A percentile compares a stretch with the other conserved stretches of the same genome.
These are phyloP conservation scores for Irpex sp. DNA, from an alignment of 1,284 basidiomycete species.

Conservation along the genomic window DNA sequence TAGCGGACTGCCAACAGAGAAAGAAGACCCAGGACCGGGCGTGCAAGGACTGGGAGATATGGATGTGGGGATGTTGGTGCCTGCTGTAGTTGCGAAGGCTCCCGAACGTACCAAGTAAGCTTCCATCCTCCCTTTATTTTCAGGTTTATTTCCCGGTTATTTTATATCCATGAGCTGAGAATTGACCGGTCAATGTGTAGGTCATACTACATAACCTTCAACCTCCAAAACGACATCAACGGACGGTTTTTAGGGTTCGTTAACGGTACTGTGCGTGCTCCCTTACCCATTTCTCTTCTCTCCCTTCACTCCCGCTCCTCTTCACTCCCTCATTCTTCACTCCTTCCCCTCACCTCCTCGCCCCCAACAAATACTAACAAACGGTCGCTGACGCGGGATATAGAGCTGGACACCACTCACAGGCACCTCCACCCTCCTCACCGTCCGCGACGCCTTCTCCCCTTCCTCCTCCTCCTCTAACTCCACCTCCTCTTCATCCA, in stretches of 20 bases:
- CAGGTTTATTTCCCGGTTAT: too few relatives aligned
- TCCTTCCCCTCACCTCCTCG: too few relatives aligned
- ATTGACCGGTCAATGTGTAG: background rate
- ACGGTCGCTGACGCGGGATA: background rate
- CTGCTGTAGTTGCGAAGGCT: slow-evolving; percentile 21
- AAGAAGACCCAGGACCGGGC: slow-evolving; percentile 14
- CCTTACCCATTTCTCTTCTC: background rate
- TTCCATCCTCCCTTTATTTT: background rate
- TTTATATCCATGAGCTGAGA: background rate
- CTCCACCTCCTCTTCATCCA: too few relatives aligned
- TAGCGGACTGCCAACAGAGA: too few relatives aligned
- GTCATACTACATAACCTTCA: too few relatives aligned
- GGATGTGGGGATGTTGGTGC: slow-evolving; percentile 23
- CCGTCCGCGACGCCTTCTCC: slow-evolving; percentile 16
- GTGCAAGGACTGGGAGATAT: slow-evolving; percentile 14
- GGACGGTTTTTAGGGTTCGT: slow-evolving; percentile 37
- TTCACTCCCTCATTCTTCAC: too few relatives aligned
- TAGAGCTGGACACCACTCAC: slow-evolving; percentile 31
- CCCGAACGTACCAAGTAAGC: slow-evolving; percentile 20
- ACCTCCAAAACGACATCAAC: slow-evolving; percentile 21
- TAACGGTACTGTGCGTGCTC: slow-evolving; percentile 29
- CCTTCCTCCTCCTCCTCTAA: slow-evolving; percentile 18
- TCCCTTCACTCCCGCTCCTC: too few relatives aligned
- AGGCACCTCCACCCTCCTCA: slow-evolving; percentile 24
- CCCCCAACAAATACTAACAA: too few relatives aligned